Percentiles rank a stretch among this genome's conserved stretches.
Evolutionary conservation across 495 filamentous ascomycete species (phyloP).

Genomic region (Penicillium cinerascens): DNA sequence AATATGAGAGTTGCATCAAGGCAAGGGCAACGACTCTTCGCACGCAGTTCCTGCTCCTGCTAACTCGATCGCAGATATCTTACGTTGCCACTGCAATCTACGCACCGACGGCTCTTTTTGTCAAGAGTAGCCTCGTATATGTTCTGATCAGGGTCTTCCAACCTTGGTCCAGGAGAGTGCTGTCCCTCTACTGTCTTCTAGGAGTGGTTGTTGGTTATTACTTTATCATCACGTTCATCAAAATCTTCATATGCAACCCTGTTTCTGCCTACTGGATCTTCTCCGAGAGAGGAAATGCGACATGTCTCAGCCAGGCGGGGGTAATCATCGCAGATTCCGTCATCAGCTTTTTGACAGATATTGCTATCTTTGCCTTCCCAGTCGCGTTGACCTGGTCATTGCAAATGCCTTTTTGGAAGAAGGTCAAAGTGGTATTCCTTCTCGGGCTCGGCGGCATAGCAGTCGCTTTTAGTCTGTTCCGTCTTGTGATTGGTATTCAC

Average conservation of each 20-base stretch:
- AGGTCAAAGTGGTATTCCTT: constrained; percentile 24
- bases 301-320: constrained; percentile 24
- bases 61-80: constrained; percentile 4
- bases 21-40: too few species aligned
- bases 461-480: constrained; percentile 25
- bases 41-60: too few species aligned
- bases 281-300: not conserved
- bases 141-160: constrained; percentile 31
- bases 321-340: constrained; percentile 29
- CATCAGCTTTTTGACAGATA: constrained; percentile 29
- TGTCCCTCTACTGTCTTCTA: constrained; percentile 26
- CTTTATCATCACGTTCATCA: constrained; percentile 23
- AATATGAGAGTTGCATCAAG: too few species aligned
- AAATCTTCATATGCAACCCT: constrained; percentile 28
- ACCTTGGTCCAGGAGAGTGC: constrained; percentile 15
- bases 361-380: constrained; percentile 29
- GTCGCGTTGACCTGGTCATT: constrained; percentile 27
- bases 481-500: constrained; percentile 25
- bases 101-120: constrained; percentile 30
- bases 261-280: constrained; percentile 23
- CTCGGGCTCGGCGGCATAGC: constrained; percentile 30
- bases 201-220: constrained; percentile 27
- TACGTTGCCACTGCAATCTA: constrained; percentile 25
- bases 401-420: constrained; percentile 28
- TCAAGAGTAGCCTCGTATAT: constrained; percentile 29